phyloP scores from a whole-genome alignment of 257 asterid species.

The Plectranthus barbatus region DNA sequence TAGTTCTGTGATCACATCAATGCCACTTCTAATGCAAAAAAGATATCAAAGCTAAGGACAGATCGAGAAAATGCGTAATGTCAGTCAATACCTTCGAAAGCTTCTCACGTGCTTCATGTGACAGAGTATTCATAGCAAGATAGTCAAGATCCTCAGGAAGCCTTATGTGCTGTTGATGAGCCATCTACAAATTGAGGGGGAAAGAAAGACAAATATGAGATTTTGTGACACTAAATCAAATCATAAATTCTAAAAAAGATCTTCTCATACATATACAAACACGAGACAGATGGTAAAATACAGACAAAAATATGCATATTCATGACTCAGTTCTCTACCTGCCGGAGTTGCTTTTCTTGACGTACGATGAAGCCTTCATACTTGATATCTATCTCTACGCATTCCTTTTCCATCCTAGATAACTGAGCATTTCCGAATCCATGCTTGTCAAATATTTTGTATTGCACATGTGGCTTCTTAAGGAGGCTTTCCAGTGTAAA shows the following conservation, averaged over 20 bases:
- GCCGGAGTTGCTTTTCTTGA: conserved; percentile 83
- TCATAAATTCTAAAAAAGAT: not conserved
- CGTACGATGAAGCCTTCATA: conserved; percentile 93
- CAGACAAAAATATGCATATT: not conserved
- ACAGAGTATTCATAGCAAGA: conserved; percentile 65
- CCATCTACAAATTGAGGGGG: conserved; percentile 49
- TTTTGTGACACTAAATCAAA: not conserved
- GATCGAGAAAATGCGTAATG: not conserved
- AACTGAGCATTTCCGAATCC: conserved; percentile 75
- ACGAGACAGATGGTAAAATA: not conserved
- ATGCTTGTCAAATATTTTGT: conserved; percentile 73
- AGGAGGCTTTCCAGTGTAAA: conserved; percentile 86
- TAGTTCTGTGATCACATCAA: not conserved
- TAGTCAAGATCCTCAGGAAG: conserved; percentile 80
- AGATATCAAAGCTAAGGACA: not conserved
- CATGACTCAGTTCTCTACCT: conserved; percentile 38
- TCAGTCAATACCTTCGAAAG: conserved; percentile 63
- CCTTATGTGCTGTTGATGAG: conserved; percentile 68
- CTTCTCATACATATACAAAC: not conserved
- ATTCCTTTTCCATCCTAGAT: conserved; percentile 72
- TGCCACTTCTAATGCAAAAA: not conserved
- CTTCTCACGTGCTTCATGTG: conserved; percentile 91
- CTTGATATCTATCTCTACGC: conserved; percentile 89
- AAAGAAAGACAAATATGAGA: conserved; percentile 15
- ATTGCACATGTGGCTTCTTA: conserved; percentile 87